phyloP scores from a whole-genome alignment of 2,329 filamentous ascomycete species.

The Myriosclerotinia duriaeana region DNA sequence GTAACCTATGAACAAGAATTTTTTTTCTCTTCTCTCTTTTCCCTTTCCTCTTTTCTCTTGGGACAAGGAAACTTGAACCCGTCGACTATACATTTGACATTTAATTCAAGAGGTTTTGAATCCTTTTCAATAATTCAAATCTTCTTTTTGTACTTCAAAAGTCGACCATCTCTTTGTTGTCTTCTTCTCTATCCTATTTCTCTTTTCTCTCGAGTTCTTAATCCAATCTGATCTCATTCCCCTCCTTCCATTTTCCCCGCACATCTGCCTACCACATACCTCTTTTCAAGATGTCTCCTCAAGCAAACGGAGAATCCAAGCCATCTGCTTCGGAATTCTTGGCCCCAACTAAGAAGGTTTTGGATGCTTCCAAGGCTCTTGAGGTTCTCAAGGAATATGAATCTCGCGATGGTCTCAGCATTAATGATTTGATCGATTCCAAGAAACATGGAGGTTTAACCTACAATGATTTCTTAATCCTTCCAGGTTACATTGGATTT shows the following conservation, averaged over 20 bases:
- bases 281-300: constrained; percentile 59
- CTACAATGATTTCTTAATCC: constrained; percentile 97
- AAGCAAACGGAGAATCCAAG: constrained; percentile 62
- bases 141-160: constrained; percentile 11
- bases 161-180: constrained; percentile 43
- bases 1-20: not conserved
- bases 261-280: not conserved
- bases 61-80: constrained; percentile 60
- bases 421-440: constrained; percentile 85
- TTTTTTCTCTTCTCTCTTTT: constrained; percentile 24
- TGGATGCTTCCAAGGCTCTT: constrained; percentile 74
- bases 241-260: constrained; percentile 13
- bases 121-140: constrained; percentile 26
- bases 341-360: constrained; percentile 46
- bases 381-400: constrained; percentile 81
- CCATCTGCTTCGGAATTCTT: constrained; percentile 44
- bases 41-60: constrained; percentile 49
- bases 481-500: constrained; percentile 98
- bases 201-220: constrained; percentile 40
- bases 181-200: constrained; percentile 26
- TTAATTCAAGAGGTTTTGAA: constrained; percentile 43
- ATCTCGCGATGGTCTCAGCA: constrained; percentile 79
- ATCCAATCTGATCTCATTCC: constrained; percentile 36
- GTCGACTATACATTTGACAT: constrained; percentile 53
- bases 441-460: constrained; percentile 90